phyloP scores from a whole-genome alignment of 192 early-diverging fungal genomes.

The Polychytrium aggregatum region DNA sequence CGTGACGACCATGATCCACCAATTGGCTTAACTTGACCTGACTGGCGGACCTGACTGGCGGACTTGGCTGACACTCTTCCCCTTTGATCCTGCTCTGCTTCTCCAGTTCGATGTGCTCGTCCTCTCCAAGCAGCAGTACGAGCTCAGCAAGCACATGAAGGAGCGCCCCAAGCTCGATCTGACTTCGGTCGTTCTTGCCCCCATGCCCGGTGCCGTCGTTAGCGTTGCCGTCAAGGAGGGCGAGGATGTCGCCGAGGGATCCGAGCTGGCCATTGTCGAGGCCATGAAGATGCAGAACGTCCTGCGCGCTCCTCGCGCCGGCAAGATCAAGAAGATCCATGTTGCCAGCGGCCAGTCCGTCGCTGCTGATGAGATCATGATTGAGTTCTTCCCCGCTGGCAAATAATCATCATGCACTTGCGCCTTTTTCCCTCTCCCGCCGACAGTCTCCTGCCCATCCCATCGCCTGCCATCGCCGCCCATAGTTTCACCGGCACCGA shows the following conservation, averaged over 20 bases:
- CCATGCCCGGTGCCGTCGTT: conserved; percentile 88
- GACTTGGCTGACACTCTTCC: too few species aligned
- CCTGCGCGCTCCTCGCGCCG: conserved; percentile 61
- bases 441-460: too few species aligned
- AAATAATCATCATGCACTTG: too few species aligned
- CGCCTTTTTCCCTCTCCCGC: too few species aligned
- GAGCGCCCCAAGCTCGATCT: conserved; percentile 62
- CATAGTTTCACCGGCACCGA: too few species aligned
- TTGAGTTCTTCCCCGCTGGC: conserved; percentile 69
- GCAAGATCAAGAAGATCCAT: conserved; percentile 65
- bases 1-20: too few species aligned
- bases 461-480: too few species aligned
- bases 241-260: conserved; percentile 69
- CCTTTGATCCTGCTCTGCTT: neutral
- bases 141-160: conserved; percentile 59
- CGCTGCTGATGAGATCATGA: conserved; percentile 62
- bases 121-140: conserved; percentile 45
- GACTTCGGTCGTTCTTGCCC: conserved; percentile 61
- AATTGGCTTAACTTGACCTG: too few species aligned
- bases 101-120: conserved; percentile 58
- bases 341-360: conserved; percentile 66
- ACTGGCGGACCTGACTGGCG: too few species aligned
- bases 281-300: conserved; percentile 99
- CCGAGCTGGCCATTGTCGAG: conserved; percentile 78
- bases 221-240: conserved; percentile 69